Evolutionary conservation across 768 basidiomycete genomes (phyloP).

Genomic region (Imleria badia): DNA sequence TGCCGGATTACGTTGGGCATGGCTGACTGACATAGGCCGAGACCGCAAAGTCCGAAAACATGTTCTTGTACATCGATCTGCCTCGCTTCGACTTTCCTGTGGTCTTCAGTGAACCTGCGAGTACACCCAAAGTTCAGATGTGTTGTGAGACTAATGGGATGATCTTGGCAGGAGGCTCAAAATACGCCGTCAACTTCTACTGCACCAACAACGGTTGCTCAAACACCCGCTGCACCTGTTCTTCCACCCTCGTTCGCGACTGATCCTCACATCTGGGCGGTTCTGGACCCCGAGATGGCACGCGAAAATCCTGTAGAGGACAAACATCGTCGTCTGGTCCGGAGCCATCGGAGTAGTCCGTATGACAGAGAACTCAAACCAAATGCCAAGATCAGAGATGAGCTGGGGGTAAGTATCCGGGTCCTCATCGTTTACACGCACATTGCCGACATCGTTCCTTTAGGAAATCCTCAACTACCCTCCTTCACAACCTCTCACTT

Average conservation of each 20-base stretch:
- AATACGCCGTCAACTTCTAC: slow-evolving; percentile 42
- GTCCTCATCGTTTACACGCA: background rate
- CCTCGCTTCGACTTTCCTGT: slow-evolving; percentile 98
- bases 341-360: slow-evolving; percentile 93
- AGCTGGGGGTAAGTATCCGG: slow-evolving; percentile 66
- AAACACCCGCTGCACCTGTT: slow-evolving; percentile 39
- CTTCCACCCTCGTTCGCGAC: slow-evolving; percentile 51
- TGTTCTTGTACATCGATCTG: slow-evolving; percentile 95
- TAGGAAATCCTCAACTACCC: slow-evolving; percentile 91
- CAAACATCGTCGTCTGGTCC: slow-evolving; percentile 90
- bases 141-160: background rate
- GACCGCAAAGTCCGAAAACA: slow-evolving; percentile 85
- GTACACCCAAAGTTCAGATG: slow-evolving; percentile 23
- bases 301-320: slow-evolving; percentile 97
- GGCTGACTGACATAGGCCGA: slow-evolving; percentile 61
- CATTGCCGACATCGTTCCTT: background rate
- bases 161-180: slow-evolving; percentile 38
- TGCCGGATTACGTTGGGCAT: background rate
- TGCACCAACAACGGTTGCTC: slow-evolving; percentile 40
- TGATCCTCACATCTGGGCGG: slow-evolving; percentile 79
- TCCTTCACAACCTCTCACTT: slow-evolving; percentile 80
- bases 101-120: slow-evolving; percentile 86
- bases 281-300: slow-evolving; percentile 87
- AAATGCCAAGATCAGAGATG: slow-evolving; percentile 92
- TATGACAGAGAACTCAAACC: slow-evolving; percentile 96